phyloP scores from a whole-genome alignment of 2,329 filamentous ascomycete genomes.

The Colletotrichum musae region DNA sequence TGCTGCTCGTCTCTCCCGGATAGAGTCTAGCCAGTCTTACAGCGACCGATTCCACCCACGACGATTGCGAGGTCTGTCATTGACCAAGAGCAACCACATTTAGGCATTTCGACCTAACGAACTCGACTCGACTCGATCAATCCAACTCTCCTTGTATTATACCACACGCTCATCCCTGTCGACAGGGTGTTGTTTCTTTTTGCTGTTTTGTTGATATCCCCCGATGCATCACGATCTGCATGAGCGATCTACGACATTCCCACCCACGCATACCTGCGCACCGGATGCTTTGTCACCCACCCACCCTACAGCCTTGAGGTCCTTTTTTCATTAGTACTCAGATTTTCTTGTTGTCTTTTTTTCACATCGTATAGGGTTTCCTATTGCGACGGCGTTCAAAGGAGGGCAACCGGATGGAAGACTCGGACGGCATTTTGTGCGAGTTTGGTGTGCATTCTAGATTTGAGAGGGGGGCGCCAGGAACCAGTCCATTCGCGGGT shows the following conservation, averaged over 20 bases:
- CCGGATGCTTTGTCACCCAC: conserved; percentile 38
- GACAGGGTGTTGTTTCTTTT: conserved; percentile 45
- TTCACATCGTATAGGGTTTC: conserved; percentile 33
- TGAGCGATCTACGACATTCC: conserved; percentile 61
- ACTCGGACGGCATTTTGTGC: conserved; percentile 43
- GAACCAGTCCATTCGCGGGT: conserved; percentile 44
- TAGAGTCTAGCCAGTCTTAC: conserved; percentile 80
- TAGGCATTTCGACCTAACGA: conserved; percentile 43
- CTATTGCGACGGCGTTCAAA: conserved; percentile 40
- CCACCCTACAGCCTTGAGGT: conserved; percentile 30
- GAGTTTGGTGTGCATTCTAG: conserved; percentile 46
- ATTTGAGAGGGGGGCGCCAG: conserved; percentile 48
- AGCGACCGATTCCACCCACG: conserved; percentile 51
- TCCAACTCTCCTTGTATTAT: conserved; percentile 46
- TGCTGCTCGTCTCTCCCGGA: conserved; percentile 84
- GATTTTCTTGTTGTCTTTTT: conserved; percentile 39
- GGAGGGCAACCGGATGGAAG: conserved; percentile 32
- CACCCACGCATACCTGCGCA: conserved; percentile 39
- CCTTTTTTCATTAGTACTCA: conserved; percentile 43
- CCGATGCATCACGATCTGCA: conserved; percentile 63
- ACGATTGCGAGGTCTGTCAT: conserved; percentile 59
- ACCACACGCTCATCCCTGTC: conserved; percentile 33
- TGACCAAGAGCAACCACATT: conserved; percentile 57
- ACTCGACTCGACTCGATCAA: neutral
- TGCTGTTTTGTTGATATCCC: conserved; percentile 53